Base-by-base conservation (phyloP, 1,139 yeast species). In the Lizanozyma gosingica region DNA sequence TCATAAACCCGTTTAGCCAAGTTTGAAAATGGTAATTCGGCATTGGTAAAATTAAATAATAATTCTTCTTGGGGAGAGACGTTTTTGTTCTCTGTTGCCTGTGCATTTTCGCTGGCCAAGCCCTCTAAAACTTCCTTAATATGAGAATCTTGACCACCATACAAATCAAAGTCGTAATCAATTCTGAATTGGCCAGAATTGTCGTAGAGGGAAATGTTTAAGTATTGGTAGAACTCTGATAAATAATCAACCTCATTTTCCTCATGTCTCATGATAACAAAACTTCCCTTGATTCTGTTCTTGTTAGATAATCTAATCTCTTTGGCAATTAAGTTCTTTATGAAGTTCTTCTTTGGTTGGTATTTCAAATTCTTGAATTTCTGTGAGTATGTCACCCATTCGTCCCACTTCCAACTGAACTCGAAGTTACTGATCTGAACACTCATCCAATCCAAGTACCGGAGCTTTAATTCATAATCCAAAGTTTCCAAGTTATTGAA, bases 371-470 rank as follows among this genome's bases (percentile, higher is more conserved):
- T 41, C 11, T 50, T 45, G 40, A 52, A 63, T 38, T 57, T 57
- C 27, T 60, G 55, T 0, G 82, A 71, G 52, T 80, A 84, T 1
- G 60, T 61, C 36, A 75, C 78, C 98, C 98, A 94, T 59, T 90
- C 98, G 48, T 78, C 81, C 99, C 99, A 92, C 56, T 88, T 88
- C 99, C 99, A 94, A 37, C 92, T 85, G 61, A 87, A 94, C 45
- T 85, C 90, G 60, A 92, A 94, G 59, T 92, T 92, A 50, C 95
- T 83, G 56, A 94, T 76, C 62, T 94, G 98, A 43, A 86, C 83
- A 2, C 95, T 75, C 71, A 94, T 83, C 98, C 98, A 94, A 59
- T 86, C 94, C 54, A 87, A 67, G 49, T 78, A 84, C 45, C 92
- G 70, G 47, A 78, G 71, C 48, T 80, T 76, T 41, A 85, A 65